These are phyloP conservation scores for Ambispora gerdemannii DNA, from an alignment of 192 early-diverging fungal genomes.

Conservation along the genomic window DNA sequence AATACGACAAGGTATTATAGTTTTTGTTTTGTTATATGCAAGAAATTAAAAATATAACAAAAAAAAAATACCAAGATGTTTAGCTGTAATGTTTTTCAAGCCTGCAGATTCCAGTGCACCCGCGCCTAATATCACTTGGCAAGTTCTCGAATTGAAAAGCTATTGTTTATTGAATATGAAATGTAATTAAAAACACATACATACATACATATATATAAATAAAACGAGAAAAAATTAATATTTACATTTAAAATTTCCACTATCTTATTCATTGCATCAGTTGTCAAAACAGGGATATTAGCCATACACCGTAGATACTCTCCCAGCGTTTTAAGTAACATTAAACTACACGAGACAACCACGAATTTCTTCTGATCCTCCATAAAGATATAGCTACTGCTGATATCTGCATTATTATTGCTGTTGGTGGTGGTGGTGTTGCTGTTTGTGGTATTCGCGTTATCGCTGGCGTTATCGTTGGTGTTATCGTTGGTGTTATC, in stretches of 20 bases:
- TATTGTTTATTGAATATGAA: slow-evolving; percentile 32
- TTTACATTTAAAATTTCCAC: slow-evolving; percentile 80
- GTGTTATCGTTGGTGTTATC: slow-evolving; percentile 20
- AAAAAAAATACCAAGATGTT: slow-evolving; percentile 72
- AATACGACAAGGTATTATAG: no score
- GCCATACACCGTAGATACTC: slow-evolving; percentile 87
- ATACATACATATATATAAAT: no score
- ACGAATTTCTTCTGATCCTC: slow-evolving; percentile 77
- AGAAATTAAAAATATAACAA: slow-evolving; percentile 11
- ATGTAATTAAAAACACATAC: background rate
- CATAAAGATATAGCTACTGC: slow-evolving; percentile 69
- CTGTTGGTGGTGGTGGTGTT: slow-evolving; percentile 25
- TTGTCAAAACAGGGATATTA: slow-evolving; percentile 72
- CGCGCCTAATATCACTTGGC: slow-evolving; percentile 96
- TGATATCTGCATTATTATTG: slow-evolving; percentile 7
- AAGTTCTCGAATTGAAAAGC: slow-evolving; percentile 92
- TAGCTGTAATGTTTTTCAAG: slow-evolving; percentile 94
- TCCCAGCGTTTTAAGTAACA: slow-evolving; percentile 86
- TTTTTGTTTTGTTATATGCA: no score
- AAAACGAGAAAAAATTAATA: background rate
- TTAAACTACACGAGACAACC: slow-evolving; percentile 76
- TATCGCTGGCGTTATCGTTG: slow-evolving; percentile 16
- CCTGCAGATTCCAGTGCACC: slow-evolving; percentile 97
- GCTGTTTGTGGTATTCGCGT: slow-evolving; percentile 30
- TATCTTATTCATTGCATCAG: slow-evolving; percentile 85